phyloP scores from a whole-genome alignment of 352 stramenopile genomes.

The Elongisporangium prolatum region DNA sequence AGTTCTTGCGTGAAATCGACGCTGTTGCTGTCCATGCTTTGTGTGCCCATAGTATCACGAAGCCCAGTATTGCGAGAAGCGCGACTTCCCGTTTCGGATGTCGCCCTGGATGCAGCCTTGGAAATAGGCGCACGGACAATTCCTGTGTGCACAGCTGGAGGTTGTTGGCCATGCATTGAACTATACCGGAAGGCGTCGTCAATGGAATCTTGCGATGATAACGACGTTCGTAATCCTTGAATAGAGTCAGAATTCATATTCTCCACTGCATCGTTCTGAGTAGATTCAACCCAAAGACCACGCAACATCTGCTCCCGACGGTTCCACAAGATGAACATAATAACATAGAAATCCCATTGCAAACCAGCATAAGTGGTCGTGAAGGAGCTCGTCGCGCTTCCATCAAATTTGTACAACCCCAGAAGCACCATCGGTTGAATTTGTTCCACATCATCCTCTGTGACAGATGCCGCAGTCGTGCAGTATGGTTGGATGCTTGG shows the following conservation, averaged over 20 bases:
- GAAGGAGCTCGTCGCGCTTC: conserved; percentile 41
- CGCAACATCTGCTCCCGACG: conserved; percentile 70
- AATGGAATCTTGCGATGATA: conserved; percentile 73
- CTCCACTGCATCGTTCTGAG: conserved; percentile 19
- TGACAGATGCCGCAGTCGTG: conserved; percentile 19
- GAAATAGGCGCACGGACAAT: not conserved
- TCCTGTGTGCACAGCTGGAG: not conserved
- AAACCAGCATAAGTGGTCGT: conserved; percentile 60
- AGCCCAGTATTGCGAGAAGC: not conserved
- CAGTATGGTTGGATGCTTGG: conserved; percentile 81
- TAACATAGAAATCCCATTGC: conserved; percentile 84
- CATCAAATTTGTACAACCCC: conserved; percentile 86
- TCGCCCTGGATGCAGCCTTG: not conserved
- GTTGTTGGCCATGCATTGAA: not conserved
- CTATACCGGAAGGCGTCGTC: conserved; percentile 58
- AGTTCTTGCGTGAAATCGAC: conserved; percentile 18
- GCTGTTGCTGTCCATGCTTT: not conserved
- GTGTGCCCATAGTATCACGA: not conserved
- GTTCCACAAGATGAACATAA: conserved; percentile 77
- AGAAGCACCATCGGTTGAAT: conserved; percentile 80
- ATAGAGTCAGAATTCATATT: conserved; percentile 45
- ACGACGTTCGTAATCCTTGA: conserved; percentile 30
- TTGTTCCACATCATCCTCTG: conserved; percentile 20
- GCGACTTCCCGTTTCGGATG: not conserved
- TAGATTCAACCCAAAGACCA: conserved; percentile 61